phyloP scores from a whole-genome alignment of 2,329 filamentous ascomycete genomes.

The Lachnellula cervina region DNA sequence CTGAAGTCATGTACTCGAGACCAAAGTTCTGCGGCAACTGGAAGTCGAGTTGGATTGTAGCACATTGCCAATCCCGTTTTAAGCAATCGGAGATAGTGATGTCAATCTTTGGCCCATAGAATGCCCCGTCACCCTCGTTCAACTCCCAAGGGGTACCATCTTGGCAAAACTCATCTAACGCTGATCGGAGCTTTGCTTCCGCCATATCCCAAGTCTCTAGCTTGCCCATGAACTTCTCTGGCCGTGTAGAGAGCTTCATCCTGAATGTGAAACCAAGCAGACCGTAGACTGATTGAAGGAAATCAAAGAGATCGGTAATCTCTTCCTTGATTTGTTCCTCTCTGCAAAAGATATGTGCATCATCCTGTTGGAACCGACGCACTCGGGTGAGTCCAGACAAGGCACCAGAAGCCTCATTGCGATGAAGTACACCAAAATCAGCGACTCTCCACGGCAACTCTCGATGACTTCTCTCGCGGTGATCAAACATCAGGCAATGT shows the following conservation, averaged over 20 bases:
- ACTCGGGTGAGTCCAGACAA: constrained; percentile 88
- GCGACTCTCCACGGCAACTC: constrained; percentile 90
- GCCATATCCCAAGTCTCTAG: constrained; percentile 85
- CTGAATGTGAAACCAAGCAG: constrained; percentile 88
- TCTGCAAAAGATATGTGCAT: constrained; percentile 92
- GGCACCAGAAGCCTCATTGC: constrained; percentile 92
- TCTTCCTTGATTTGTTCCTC: constrained; percentile 70
- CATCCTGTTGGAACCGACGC: constrained; percentile 91
- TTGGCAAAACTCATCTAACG: constrained; percentile 70
- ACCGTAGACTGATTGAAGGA: constrained; percentile 74
- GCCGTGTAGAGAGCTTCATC: constrained; percentile 86
- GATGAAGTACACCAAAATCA: constrained; percentile 91
- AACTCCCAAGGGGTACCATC: constrained; percentile 74
- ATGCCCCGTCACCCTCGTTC: constrained; percentile 92
- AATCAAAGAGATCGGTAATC: constrained; percentile 81
- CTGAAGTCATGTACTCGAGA: constrained; percentile 76
- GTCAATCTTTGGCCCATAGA: constrained; percentile 98
- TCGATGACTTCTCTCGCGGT: constrained; percentile 79
- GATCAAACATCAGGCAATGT: constrained; percentile 82
- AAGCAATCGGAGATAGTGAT: constrained; percentile 89
- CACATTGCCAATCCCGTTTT: constrained; percentile 79
- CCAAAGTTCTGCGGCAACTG: constrained; percentile 82
- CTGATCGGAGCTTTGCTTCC: constrained; percentile 72
- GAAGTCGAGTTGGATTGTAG: constrained; percentile 93
- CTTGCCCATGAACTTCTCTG: constrained; percentile 83